A percentile compares a stretch with the other conserved stretches of the same genome.
Evolutionary conservation across 305 asterid genomes (phyloP).

Genomic region (Fraxinus angustifolia): DNA sequence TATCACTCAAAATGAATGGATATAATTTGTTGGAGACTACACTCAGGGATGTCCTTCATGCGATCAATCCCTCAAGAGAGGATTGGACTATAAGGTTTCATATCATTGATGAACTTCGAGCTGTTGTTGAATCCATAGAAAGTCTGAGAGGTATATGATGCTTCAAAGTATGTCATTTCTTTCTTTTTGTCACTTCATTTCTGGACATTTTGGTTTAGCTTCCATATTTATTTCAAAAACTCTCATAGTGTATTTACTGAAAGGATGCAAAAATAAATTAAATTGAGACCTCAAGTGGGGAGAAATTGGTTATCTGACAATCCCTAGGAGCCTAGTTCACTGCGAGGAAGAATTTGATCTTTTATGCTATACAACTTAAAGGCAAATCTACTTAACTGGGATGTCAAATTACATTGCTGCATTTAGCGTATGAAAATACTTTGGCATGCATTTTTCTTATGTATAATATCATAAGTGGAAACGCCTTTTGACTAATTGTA

Average conservation of each 20-base stretch:
- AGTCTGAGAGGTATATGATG: conserved; percentile 68
- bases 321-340: neutral
- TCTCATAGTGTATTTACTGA: neutral
- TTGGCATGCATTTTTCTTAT: neutral
- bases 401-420: neutral
- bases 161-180: conserved; percentile 8
- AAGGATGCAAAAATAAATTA: neutral
- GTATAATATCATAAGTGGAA: neutral
- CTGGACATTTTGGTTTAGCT: conserved; percentile 1
- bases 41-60: conserved; percentile 44
- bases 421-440: neutral
- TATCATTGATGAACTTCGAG: conserved; percentile 56
- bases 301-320: neutral
- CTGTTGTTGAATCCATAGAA: conserved; percentile 58
- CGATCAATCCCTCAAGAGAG: conserved; percentile 51
- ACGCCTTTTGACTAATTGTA: neutral
- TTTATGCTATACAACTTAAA: neutral
- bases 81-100: conserved; percentile 63
- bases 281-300: conserved; percentile 1
- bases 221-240: neutral
- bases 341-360: neutral
- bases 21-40: conserved; percentile 48
- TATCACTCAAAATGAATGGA: conserved; percentile 45
- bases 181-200: neutral
- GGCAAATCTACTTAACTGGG: neutral